A percentile compares a stretch with the other conserved stretches of the same genome.
Evolutionary conservation across 2,329 filamentous ascomycete genomes (phyloP).

Genomic region (Sclerotinia borealis): DNA sequence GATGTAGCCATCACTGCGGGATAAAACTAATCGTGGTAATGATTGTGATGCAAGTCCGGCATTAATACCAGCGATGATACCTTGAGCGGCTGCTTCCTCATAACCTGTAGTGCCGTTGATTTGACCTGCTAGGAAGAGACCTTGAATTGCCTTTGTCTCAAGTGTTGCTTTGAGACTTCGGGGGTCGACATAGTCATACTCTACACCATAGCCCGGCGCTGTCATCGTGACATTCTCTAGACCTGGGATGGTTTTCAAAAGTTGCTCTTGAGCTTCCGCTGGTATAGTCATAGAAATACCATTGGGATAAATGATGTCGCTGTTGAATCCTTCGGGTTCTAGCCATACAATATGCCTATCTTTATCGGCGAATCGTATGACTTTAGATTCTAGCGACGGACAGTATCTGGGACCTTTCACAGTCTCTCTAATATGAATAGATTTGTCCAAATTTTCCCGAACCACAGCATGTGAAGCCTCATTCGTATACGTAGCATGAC

Average conservation of each 20-base stretch:
- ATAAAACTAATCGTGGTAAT: constrained; percentile 60
- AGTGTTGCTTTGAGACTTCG: constrained; percentile 80
- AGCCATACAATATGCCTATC: constrained; percentile 87
- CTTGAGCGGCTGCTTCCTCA: constrained; percentile 93
- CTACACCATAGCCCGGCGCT: constrained; percentile 92
- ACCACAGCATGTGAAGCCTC: constrained; percentile 75
- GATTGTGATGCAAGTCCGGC: constrained; percentile 73
- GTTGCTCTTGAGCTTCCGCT: constrained; percentile 73
- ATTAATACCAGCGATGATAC: constrained; percentile 87
- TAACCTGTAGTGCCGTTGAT: constrained; percentile 99
- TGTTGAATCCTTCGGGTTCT: constrained; percentile 91
- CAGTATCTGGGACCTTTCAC: constrained; percentile 94
- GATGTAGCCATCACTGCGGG: constrained; percentile 87
- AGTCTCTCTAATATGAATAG: constrained; percentile 91
- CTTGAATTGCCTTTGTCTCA: constrained; percentile 86
- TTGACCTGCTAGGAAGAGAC: constrained; percentile 88
- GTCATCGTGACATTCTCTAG: constrained; percentile 87
- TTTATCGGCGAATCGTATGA: constrained; percentile 80
- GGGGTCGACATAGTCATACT: constrained; percentile 98
- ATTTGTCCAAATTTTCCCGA: constrained; percentile 85
- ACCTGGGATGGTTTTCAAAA: constrained; percentile 81
- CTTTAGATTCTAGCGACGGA: constrained; percentile 89
- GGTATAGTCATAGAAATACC: constrained; percentile 97
- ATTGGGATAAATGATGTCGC: constrained; percentile 88
- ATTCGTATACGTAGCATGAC: constrained; percentile 85